A percentile compares a stretch with the other conserved stretches of the same genome.
Conservation (phyloP, 2,329 filamentous ascomycete species). For the Pseudogymnoascus destructans region DNA sequence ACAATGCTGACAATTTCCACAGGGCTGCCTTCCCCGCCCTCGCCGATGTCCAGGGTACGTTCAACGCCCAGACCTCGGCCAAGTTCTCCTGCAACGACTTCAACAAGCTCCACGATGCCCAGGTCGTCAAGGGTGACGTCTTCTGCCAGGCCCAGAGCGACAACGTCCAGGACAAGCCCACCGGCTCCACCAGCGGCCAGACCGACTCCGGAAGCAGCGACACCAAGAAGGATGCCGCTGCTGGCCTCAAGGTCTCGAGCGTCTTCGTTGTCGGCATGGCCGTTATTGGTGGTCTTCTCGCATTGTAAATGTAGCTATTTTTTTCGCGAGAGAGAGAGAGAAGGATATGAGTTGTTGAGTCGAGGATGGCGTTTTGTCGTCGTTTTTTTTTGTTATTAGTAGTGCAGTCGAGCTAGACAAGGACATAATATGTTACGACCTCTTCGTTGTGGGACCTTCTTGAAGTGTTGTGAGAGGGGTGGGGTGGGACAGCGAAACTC, state of each 20-base stretch:
- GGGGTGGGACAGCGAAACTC: too few species aligned
- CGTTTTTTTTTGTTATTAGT: neutral
- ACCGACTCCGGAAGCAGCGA: neutral
- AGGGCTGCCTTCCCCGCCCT: conserved; percentile 61
- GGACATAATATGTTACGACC: neutral
- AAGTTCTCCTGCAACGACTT: conserved; percentile 22
- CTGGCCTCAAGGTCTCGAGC: neutral
- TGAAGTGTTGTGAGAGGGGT: neutral
- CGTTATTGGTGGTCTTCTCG: neutral
- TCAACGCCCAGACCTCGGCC: conserved; percentile 38
- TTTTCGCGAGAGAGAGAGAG: neutral
- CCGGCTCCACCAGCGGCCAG: neutral
- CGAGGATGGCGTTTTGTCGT: neutral
- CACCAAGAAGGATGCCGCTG: neutral
- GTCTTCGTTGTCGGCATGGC: neutral
- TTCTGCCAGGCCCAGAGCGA: conserved; percentile 28
- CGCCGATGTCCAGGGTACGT: conserved; percentile 55
- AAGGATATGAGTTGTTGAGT: neutral
- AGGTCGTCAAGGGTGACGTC: conserved; percentile 35
- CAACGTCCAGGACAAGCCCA: conserved; percentile 13
- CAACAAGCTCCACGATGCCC: conserved; percentile 22
- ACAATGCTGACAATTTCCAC: conserved; percentile 23
- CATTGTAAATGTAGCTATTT: neutral
- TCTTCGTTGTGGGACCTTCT: neutral
- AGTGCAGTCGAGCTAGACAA: neutral